These are phyloP conservation scores for Scleroderma citrinum DNA, from an alignment of 768 basidiomycete genomes.

Conservation along the genomic window DNA sequence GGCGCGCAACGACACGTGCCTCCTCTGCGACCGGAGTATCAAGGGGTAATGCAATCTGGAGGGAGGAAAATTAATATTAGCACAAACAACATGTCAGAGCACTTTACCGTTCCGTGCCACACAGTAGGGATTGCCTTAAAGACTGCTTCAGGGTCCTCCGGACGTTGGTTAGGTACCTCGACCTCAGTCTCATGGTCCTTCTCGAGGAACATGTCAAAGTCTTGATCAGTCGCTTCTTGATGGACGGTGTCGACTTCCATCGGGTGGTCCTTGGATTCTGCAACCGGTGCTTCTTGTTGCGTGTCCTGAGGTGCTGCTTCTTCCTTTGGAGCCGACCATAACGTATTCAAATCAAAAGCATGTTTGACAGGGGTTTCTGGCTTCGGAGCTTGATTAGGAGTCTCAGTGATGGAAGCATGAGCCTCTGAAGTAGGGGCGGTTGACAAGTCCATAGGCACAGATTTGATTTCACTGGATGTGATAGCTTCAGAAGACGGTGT, in stretches of 20 bases:
- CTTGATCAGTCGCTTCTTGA: conserved; percentile 60
- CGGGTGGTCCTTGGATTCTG: conserved; percentile 36
- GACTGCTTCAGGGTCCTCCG: conserved; percentile 40
- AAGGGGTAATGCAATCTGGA: conserved; percentile 73
- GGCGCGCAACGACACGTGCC: conserved; percentile 62
- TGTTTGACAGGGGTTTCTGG: conserved; percentile 40
- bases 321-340: conserved; percentile 57
- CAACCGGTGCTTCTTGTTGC: conserved; percentile 21
- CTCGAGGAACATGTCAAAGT: conserved; percentile 84
- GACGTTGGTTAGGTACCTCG: conserved; percentile 5
- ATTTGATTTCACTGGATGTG: conserved; percentile 8
- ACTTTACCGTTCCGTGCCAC: conserved; percentile 69
- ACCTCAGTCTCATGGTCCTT: conserved; percentile 40
- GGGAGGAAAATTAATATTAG: conserved; percentile 2
- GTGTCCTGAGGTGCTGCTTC: conserved; percentile 18
- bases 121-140: conserved; percentile 57
- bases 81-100: conserved; percentile 1
- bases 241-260: conserved; percentile 37
- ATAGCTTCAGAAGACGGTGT: conserved; percentile 5
- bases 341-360: conserved; percentile 66
- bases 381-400: conserved; percentile 25
- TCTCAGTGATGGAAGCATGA: conserved; percentile 21
- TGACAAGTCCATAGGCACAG: conserved; percentile 28
- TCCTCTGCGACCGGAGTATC: conserved; percentile 67
- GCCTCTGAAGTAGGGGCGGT: conserved; percentile 39